Evolutionary conservation across 352 stramenopile genomes (phyloP).

Genomic region (Globisporangium megalacanthum): DNA sequence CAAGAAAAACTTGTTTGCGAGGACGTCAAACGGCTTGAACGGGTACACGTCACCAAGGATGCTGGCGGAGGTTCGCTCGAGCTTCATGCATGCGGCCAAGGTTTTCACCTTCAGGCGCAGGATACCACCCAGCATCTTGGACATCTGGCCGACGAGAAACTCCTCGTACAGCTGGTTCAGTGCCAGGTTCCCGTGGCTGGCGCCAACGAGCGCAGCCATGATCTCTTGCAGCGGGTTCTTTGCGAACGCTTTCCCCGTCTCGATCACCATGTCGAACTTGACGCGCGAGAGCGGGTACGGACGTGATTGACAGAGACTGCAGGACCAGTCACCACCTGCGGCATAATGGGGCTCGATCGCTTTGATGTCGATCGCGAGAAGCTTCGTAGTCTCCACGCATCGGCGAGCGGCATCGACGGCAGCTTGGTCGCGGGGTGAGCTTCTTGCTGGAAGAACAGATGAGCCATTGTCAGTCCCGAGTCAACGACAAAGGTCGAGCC

Average conservation of each 20-base stretch:
- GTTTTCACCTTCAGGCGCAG: conserved; percentile 2
- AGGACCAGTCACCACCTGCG: no score
- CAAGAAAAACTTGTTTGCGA: conserved; percentile 5
- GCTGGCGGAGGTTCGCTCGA: conserved; percentile 7
- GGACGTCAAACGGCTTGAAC: conserved; percentile 11
- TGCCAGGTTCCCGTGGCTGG: no score
- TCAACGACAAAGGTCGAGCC: not conserved
- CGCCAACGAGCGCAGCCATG: no score
- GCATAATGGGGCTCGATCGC: no score
- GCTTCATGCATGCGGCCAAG: conserved; percentile 1
- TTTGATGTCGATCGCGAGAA: conserved; percentile 1
- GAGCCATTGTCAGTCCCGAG: conserved; percentile 4
- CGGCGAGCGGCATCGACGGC: not conserved
- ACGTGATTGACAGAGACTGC: no score
- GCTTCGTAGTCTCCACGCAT: conserved; percentile 7
- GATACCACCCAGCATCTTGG: not conserved
- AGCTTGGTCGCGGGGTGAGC: conserved; percentile 1
- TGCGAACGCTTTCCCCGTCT: no score
- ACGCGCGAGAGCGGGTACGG: no score
- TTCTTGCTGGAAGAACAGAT: not conserved
- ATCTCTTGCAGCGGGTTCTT: no score
- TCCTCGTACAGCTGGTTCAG: no score
- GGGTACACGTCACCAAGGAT: conserved; percentile 2
- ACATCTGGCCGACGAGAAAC: no score
- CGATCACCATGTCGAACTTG: no score